These are phyloP conservation scores for Claviceps capensis DNA, from an alignment of 2,329 filamentous ascomycete genomes.

Conservation along the genomic window DNA sequence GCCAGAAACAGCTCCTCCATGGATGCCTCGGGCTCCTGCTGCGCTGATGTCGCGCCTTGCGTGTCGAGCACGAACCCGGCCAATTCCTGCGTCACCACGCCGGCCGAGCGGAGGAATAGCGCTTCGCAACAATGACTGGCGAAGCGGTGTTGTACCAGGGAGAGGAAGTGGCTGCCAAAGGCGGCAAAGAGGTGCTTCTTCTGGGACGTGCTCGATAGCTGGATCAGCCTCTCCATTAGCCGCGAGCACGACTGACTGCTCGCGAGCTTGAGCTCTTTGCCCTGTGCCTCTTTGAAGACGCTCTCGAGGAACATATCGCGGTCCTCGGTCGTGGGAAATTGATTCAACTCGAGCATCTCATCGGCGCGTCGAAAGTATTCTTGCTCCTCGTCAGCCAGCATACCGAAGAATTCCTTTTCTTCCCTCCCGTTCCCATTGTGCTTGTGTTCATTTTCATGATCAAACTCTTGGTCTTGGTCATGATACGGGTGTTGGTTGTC, in stretches of 20 bases:
- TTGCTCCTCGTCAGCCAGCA: slow-evolving; percentile 85
- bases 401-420: slow-evolving; percentile 76
- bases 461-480: slow-evolving; percentile 5
- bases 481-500: slow-evolving; percentile 12
- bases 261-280: slow-evolving; percentile 91
- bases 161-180: slow-evolving; percentile 75
- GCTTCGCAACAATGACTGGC: slow-evolving; percentile 96
- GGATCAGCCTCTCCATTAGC: slow-evolving; percentile 80
- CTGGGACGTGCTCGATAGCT: slow-evolving; percentile 63
- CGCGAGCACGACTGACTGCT: slow-evolving; percentile 92
- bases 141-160: slow-evolving; percentile 87
- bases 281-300: slow-evolving; percentile 73
- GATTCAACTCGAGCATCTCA: slow-evolving; percentile 78
- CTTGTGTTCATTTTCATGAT: not conserved
- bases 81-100: slow-evolving; percentile 63
- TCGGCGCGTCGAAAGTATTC: slow-evolving; percentile 90
- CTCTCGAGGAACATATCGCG: slow-evolving; percentile 59
- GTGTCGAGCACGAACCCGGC: slow-evolving; percentile 30
- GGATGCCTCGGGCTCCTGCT: slow-evolving; percentile 38
- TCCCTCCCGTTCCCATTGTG: slow-evolving; percentile 11
- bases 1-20: slow-evolving; percentile 80
- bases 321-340: slow-evolving; percentile 68
- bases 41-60: slow-evolving; percentile 28
- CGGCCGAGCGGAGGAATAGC: slow-evolving; percentile 72
- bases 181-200: slow-evolving; percentile 78